A percentile compares a stretch with the other conserved stretches of the same genome.
These are phyloP conservation scores for Diaporthe longicolla DNA, from an alignment of 2,329 filamentous ascomycete species.

Conservation along the genomic window DNA sequence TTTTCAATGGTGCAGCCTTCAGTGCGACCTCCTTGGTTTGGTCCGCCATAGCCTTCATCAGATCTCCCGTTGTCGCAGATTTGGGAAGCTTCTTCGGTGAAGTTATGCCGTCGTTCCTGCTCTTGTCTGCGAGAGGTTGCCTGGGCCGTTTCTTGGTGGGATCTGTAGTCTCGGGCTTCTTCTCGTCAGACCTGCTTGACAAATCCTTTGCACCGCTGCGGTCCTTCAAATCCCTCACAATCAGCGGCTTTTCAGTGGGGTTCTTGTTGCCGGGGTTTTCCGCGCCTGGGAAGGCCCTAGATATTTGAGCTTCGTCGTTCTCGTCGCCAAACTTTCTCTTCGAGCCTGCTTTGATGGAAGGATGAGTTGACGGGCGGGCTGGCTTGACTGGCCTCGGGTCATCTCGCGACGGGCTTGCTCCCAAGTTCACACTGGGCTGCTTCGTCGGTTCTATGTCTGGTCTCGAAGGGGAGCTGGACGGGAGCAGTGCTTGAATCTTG, in stretches of 20 bases:
- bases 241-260: slow-evolving; percentile 43
- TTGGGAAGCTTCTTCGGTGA: slow-evolving; percentile 69
- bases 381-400: slow-evolving; percentile 22
- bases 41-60: slow-evolving; percentile 46
- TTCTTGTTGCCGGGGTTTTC: slow-evolving; percentile 47
- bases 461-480: slow-evolving; percentile 34
- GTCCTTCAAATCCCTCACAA: slow-evolving; percentile 49
- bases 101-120: slow-evolving; percentile 70
- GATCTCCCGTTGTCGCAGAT: slow-evolving; percentile 47
- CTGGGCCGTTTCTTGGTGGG: slow-evolving; percentile 53
- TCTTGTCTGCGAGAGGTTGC: slow-evolving; percentile 69
- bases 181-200: slow-evolving; percentile 58
- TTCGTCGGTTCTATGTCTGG: slow-evolving; percentile 46
- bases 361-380: slow-evolving; percentile 43
- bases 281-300: slow-evolving; percentile 52
- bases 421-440: slow-evolving; percentile 46
- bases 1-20: slow-evolving; percentile 43
- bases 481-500: slow-evolving; percentile 32
- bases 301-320: slow-evolving; percentile 54
- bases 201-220: slow-evolving; percentile 64
- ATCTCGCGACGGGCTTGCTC: slow-evolving; percentile 44
- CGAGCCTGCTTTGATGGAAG: slow-evolving; percentile 61
- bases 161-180: slow-evolving; percentile 48
- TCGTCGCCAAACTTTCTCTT: slow-evolving; percentile 75
- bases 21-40: slow-evolving; percentile 43